These are phyloP conservation scores for Crithidia expoeki DNA, from an alignment of 208 protist genomes.

Conservation along the genomic window DNA sequence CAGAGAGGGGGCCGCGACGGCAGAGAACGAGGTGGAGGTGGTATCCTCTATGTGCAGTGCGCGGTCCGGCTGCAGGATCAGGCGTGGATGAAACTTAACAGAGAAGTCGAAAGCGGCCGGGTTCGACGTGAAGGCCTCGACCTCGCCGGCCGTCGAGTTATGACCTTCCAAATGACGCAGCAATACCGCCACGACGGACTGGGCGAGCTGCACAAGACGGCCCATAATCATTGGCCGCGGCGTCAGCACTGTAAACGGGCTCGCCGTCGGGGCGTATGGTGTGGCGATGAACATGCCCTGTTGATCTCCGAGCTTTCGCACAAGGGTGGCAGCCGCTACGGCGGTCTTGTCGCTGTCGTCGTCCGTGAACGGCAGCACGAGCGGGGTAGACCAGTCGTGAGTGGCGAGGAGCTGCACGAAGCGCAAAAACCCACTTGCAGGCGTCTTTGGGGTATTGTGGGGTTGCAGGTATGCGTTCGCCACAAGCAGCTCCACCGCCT, in stretches of 20 bases:
- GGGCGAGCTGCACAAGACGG: slow-evolving; percentile 80
- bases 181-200: slow-evolving; percentile 49
- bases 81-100: slow-evolving; percentile 72
- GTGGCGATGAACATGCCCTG: slow-evolving; percentile 87
- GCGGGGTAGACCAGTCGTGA: slow-evolving; percentile 75
- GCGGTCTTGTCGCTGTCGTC: slow-evolving; percentile 43
- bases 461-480: slow-evolving; percentile 74
- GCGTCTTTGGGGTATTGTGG: slow-evolving; percentile 54
- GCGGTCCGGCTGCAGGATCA: slow-evolving; percentile 75
- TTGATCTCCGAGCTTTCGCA: slow-evolving; percentile 63
- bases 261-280: slow-evolving; percentile 73
- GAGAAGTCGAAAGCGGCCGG: slow-evolving; percentile 70
- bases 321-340: slow-evolving; percentile 45
- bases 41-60: slow-evolving; percentile 24
- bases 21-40: neutral
- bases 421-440: slow-evolving; percentile 73
- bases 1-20: neutral
- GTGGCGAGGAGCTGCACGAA: slow-evolving; percentile 81
- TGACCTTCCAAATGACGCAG: slow-evolving; percentile 47
- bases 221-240: slow-evolving; percentile 84
- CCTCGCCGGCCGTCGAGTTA: slow-evolving; percentile 39
- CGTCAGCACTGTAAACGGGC: slow-evolving; percentile 82
- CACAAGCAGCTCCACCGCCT: slow-evolving; percentile 86
- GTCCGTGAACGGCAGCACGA: slow-evolving; percentile 76
- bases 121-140: slow-evolving; percentile 56